These are phyloP conservation scores for Leucogyrophana mollusca DNA, from an alignment of 768 basidiomycete genomes.

Conservation along the genomic window DNA sequence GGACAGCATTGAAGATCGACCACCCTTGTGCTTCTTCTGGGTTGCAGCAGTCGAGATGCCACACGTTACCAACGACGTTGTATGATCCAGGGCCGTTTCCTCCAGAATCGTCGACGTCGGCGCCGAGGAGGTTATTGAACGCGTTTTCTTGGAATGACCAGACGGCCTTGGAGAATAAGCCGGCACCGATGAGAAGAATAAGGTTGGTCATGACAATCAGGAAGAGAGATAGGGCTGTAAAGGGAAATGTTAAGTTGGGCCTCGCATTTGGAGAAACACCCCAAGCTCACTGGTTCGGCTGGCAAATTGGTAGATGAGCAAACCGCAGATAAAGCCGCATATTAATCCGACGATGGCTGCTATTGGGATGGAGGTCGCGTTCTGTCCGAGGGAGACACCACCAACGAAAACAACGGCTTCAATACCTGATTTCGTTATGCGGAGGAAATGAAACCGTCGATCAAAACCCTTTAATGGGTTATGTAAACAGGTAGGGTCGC, in stretches of 20 bases:
- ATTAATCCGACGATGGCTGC: constrained; percentile 85
- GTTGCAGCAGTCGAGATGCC: constrained; percentile 84
- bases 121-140: constrained; percentile 70
- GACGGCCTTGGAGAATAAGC: constrained; percentile 81
- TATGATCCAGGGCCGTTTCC: constrained; percentile 86
- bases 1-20: constrained; percentile 80
- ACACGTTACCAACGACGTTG: constrained; percentile 78
- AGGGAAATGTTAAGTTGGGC: background rate
- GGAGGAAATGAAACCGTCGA: background rate
- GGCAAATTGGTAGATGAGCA: constrained; percentile 78
- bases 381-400: constrained; percentile 83
- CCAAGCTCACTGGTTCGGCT: constrained; percentile 59
- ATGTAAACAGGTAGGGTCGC: background rate
- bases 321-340: constrained; percentile 71
- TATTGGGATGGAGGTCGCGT: constrained; percentile 85
- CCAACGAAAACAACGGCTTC: constrained; percentile 95
- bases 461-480: background rate
- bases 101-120: constrained; percentile 62
- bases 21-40: constrained; percentile 62
- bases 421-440: constrained; percentile 44
- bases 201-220: constrained; percentile 90
- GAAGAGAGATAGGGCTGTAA: constrained; percentile 76
- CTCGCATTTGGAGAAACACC: background rate
- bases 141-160: constrained; percentile 69
- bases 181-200: constrained; percentile 90